phyloP scores from a whole-genome alignment of 305 asterid genomes.

The Petunia hybrid region DNA sequence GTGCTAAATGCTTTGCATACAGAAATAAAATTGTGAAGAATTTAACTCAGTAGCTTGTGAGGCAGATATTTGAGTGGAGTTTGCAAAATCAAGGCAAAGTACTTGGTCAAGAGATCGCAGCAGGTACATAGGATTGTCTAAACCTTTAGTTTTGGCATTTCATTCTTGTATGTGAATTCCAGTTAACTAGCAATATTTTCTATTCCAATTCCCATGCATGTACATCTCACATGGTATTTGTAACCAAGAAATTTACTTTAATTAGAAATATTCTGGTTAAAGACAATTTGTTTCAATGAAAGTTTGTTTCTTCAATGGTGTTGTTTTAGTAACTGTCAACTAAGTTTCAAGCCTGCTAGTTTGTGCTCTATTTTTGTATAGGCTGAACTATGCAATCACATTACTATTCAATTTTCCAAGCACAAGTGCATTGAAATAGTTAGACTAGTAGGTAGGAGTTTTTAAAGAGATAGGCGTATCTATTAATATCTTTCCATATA shows the following conservation, averaged over 20 bases:
- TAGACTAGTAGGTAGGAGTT: too few species aligned
- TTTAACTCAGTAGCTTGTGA: conserved; percentile 43
- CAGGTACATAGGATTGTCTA: conserved; percentile 54
- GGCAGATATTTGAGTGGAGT: conserved; percentile 95
- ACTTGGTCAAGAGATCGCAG: conserved; percentile 89
- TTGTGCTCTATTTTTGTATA: too few species aligned
- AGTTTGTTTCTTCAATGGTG: too few species aligned
- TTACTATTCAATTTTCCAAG: too few species aligned
- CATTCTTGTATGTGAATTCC: conserved; percentile 18
- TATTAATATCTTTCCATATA: too few species aligned
- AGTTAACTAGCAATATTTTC: background rate
- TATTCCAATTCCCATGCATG: conserved; percentile 20
- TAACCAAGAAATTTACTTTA: background rate
- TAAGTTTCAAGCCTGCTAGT: too few species aligned
- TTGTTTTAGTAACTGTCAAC: too few species aligned
- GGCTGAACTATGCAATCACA: too few species aligned
- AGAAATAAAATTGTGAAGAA: conserved; percentile 30
- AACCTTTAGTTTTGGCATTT: conserved; percentile 22
- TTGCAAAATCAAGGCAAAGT: conserved; percentile 95
- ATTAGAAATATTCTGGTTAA: too few species aligned
- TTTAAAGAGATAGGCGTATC: too few species aligned
- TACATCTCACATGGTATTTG: background rate
- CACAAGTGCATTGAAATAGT: too few species aligned
- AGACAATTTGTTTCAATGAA: too few species aligned
- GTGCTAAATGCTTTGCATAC: background rate